phyloP scores from a whole-genome alignment of 352 stramenopile genomes.

The Globisporangium emineosum region DNA sequence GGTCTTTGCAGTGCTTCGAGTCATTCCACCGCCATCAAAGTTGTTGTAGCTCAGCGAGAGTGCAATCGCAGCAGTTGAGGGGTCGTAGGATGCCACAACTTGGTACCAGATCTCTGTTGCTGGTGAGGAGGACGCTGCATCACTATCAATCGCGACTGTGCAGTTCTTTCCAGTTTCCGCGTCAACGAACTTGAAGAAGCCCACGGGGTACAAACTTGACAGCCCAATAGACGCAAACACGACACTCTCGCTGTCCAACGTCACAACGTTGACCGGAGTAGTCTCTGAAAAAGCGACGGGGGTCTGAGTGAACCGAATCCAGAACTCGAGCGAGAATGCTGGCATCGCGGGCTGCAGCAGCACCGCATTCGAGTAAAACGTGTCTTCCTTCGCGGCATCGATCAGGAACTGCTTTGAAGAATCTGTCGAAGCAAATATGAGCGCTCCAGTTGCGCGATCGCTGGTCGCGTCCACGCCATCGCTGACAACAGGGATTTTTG shows the following conservation, averaged over 20 bases:
- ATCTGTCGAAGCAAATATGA: conserved; percentile 14
- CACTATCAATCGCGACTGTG: conserved; percentile 4
- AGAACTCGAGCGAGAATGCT: conserved; percentile 67
- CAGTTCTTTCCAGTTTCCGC: conserved; percentile 18
- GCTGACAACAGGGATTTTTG: conserved; percentile 24
- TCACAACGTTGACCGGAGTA: conserved; percentile 12
- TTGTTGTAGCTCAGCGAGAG: conserved; percentile 34
- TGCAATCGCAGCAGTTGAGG: conserved; percentile 31
- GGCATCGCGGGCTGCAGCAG: conserved; percentile 42
- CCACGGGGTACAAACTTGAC: not conserved
- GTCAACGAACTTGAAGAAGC: conserved; percentile 31
- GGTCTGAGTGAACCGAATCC: conserved; percentile 26
- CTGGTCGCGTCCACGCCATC: not conserved
- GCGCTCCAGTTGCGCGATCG: conserved; percentile 8
- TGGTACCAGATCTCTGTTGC: conserved; percentile 39
- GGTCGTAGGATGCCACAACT: conserved; percentile 51
- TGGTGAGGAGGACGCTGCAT: not conserved
- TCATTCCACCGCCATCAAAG: conserved; percentile 9
- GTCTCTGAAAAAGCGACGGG: not conserved
- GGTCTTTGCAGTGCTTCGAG: conserved; percentile 11
- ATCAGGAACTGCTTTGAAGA: conserved; percentile 29
- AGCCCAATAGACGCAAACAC: conserved; percentile 12
- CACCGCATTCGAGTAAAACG: conserved; percentile 53
- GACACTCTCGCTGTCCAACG: conserved; percentile 5
- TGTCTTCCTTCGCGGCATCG: conserved; percentile 41